Base-by-base conservation (phyloP, 164 flowering plant species). In the Warburgia ugandensis region DNA sequence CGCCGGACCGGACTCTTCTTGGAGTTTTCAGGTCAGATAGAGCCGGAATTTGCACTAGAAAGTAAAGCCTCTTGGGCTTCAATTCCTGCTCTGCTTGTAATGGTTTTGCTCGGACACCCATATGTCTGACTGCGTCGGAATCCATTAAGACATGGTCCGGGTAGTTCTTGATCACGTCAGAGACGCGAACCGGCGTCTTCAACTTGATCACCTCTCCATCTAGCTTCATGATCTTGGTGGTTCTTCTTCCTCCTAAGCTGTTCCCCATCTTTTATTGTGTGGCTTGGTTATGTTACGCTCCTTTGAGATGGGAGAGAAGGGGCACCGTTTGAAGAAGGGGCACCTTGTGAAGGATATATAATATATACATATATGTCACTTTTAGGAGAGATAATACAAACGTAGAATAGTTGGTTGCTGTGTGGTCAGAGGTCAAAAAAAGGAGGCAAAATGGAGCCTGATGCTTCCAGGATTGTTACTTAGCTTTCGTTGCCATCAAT, bases 201-300 rank as follows among this genome's bases (percentile, higher is more conserved):
- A 75, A 32, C 56, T 75, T 77, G 48, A 75, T 39, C 0, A 65
- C 73, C 39, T 70, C 71, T 2, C 86, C 83, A 32, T 66, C 65
- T 19, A 74, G 66, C 60, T 68, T 75, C 86, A 80, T 80, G 40
- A 80, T 69, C 44, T 72, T 76, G 12, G 77, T 66, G 30, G 33
- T 63, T 45, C 53, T 75, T 48, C 53, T 68, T 0, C 67, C 72
- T 56, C 78, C 77, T 7, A 72, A 41, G 23, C 64, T 74, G 60
- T 79, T 79, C 8, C 84, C 84, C 84, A 79, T 78, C 14, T 28
- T 35, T 6, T 2, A 17, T 27, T 46, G n/a, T n/a, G n/a, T n/a
- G n/a, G n/a, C n/a, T n/a, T n/a, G n/a, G n/a, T n/a, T n/a, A n/a
- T n/a, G n/a, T n/a, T n/a, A n/a, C n/a, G n/a, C n/a, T n/a, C n/a